Conservation (phyloP, 73 alveolate species). For the Paramecium biaurelia region DNA sequence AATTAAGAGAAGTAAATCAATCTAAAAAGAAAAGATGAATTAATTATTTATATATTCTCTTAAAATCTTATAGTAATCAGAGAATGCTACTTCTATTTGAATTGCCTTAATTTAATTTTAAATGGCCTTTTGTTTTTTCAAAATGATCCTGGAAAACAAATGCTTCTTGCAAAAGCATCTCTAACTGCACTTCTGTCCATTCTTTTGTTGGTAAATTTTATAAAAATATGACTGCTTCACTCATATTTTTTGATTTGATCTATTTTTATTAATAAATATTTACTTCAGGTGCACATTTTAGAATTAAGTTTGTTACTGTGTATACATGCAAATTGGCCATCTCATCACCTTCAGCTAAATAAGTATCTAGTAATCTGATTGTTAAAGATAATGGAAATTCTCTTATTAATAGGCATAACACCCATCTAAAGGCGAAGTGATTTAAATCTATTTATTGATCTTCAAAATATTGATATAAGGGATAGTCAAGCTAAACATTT, state of each 20-base stretch:
- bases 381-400: slow-evolving; percentile 49
- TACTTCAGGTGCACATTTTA: slow-evolving; percentile 51
- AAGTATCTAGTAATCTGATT: slow-evolving; percentile 59
- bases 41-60: background rate
- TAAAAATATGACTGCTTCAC: slow-evolving; percentile 48
- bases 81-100: slow-evolving; percentile 49
- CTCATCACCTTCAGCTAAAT: slow-evolving; percentile 53
- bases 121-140: slow-evolving; percentile 43
- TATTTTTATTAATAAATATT: background rate
- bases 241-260: slow-evolving; percentile 23
- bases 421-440: slow-evolving; percentile 58
- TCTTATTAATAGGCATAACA: slow-evolving; percentile 49
- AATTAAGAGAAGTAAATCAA: background rate
- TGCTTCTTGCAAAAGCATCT: slow-evolving; percentile 33
- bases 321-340: slow-evolving; percentile 45
- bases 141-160: slow-evolving; percentile 40
- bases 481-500: background rate
- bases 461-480: slow-evolving; percentile 24
- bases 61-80: slow-evolving; percentile 17
- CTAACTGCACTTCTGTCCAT: slow-evolving; percentile 20
- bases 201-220: slow-evolving; percentile 42
- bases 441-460: slow-evolving; percentile 19
- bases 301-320: slow-evolving; percentile 23
- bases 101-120: slow-evolving; percentile 10
- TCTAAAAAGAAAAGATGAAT: background rate